Base-by-base conservation (phyloP, 1,139 yeast species). In the Nematodospora anomalae region DNA sequence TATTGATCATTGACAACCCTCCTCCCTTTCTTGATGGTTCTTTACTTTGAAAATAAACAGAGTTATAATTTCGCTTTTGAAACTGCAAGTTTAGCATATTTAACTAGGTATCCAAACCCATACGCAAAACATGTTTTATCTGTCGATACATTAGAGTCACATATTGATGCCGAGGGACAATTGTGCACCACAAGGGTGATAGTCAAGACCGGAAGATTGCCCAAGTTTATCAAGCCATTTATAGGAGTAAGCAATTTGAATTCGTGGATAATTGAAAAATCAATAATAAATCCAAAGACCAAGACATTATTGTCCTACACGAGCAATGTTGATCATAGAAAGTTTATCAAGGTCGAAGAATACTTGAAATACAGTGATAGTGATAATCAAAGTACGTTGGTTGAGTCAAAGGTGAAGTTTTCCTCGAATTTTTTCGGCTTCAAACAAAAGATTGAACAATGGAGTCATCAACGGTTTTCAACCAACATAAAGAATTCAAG, bases 71-170 rank as follows among this genome's bases (percentile, higher is more conserved):
- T 80, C 57, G 82, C 81, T 50, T 89, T 89, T 54, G 72, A 71
- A 35, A 83, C 92, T 1, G 88, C 85, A 15, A 73, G 90, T 4
- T 67, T 82, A 36, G 95, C 96, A 1, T 83, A 83, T 57, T 80
- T 87, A 59, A 86, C 86, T 61, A 68, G 94, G 50, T 88, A 87
- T 54, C 96, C 96, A 2, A 88, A 88, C 53, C 98, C 98, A 3
- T 89, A 74, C 55, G 83, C 97, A 26, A 66, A 79, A n/a, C 97
- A 92, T 63, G 97, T 92, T 10, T 67, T 83, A 32, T 83, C 95
- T 10, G 81, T 81, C 27, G 98, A 92, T 56, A 86, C 96, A 2
- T 59, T 86, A 18, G 80, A 79, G 30, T 68, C 67, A 31, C 61
- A 66, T 45, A 69, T 83, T 20, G 90, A 84, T 47, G 54, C 57